Evolutionary conservation across 345 rosid species (phyloP), one percentile per base, ranked within the genome.

Genomic region (Melaleuca alternifolia): DNA sequence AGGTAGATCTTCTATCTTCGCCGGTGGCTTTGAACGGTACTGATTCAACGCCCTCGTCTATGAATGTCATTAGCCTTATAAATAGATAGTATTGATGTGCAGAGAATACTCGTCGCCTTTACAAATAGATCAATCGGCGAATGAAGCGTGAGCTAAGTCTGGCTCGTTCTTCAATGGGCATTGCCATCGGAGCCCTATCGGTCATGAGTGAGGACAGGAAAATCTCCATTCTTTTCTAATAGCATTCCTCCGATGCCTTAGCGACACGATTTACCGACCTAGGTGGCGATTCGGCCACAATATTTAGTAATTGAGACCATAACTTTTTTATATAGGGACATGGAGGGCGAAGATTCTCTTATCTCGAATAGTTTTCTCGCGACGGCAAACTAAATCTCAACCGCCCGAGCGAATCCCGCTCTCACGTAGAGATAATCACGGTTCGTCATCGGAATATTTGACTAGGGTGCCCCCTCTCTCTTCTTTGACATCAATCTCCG

Each of bases 141-240:
- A 28, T 33, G 0, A 30, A 30, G 1, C 7, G 1, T 30, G 3
- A 1, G 1, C 10, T 30, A 7, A 30, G 11, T 15, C 6, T 6
- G 6, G 0, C 44, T 62, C 11, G 0, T 30, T 62, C 30, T 4
- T 30, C 44, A 30, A 14, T 0, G 3, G 3, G 10, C 41, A 28
- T 13, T 13, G 76, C 33, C 21, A 5, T 30, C 21, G 6, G 9
- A 28, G 21, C 41, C 21, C 76, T 6, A 62, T 28, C 41, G 14
- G 13, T 9, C 76, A 14, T 21, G 2, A 0, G 28, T 61, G 41
- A 61, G 10, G 5, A 61, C n/a, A n/a, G 6, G 18, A 13, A 61
- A 16, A n/a, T 61, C 6, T 1, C 0, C 10, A 1, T 28, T 61
- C 1, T 61, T 1, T 1, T 7, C 3, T n/a, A 61, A n/a, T 13